phyloP scores from a whole-genome alignment of 129 eudicot species.

The Arctium minus region DNA sequence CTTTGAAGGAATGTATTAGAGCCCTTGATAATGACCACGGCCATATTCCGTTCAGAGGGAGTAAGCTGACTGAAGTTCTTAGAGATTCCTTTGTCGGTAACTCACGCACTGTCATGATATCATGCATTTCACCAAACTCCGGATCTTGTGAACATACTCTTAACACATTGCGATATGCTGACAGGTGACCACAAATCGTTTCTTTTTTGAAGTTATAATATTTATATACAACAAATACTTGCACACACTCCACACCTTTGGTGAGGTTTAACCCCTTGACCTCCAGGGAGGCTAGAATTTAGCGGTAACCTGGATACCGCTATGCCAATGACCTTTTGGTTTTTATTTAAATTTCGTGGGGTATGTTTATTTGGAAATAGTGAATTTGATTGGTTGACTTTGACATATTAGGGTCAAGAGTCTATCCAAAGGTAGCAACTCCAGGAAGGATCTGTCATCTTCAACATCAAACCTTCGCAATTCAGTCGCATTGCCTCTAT shows the following conservation, averaged over 20 bases:
- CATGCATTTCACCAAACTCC: constrained; percentile 75
- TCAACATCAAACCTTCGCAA: constrained; percentile 39
- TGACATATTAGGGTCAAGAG: constrained; percentile 57
- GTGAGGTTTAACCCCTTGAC: background rate
- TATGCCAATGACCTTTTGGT: background rate
- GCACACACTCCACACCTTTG: background rate
- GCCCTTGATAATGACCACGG: constrained; percentile 78
- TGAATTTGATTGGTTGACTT: constrained; percentile 16
- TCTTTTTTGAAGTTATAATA: background rate
- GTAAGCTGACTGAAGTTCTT: constrained; percentile 75
- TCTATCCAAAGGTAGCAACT: constrained; percentile 61
- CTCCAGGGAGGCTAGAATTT: too few relatives aligned
- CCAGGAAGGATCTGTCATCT: constrained; percentile 45
- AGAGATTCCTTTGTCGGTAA: constrained; percentile 75
- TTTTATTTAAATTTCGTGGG: background rate
- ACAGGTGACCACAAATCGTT: constrained; percentile 40
- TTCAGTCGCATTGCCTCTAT: constrained; percentile 36
- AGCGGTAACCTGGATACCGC: too few relatives aligned
- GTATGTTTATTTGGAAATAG: background rate
- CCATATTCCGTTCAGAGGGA: constrained; percentile 81
- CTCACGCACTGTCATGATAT: constrained; percentile 77
- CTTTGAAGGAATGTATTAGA: constrained; percentile 79
- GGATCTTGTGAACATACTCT: constrained; percentile 79
- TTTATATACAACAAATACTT: background rate
- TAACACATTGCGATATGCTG: constrained; percentile 74